Conservation (phyloP, 163 green algal species). For the Scenedesmus sp. region DNA sequence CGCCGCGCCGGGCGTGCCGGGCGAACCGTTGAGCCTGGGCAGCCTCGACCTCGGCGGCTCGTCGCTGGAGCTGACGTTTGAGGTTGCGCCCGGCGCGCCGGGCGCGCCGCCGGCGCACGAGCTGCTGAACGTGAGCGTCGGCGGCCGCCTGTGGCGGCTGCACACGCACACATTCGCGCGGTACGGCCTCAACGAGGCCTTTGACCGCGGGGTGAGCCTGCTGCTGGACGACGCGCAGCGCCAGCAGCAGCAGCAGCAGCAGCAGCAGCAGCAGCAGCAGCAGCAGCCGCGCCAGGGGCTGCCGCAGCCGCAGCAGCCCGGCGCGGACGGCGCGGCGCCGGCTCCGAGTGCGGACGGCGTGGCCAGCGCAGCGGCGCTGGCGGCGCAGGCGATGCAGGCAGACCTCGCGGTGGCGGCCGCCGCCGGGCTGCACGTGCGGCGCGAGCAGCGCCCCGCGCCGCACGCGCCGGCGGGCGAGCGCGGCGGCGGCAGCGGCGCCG, state of each 20-base stretch:
- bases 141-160: constrained; percentile 58
- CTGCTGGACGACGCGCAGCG: constrained; percentile 53
- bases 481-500: too few species aligned
- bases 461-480: too few species aligned
- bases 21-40: constrained; percentile 52
- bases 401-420: constrained; percentile 10
- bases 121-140: constrained; percentile 54
- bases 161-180: constrained; percentile 59
- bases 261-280: background rate
- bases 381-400: constrained; percentile 3
- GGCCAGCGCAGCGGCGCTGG: background rate
- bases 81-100: constrained; percentile 19
- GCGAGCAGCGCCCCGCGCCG: constrained; percentile 4
- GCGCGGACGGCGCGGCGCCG: background rate
- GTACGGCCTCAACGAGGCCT: constrained; percentile 87
- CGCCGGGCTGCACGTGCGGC: background rate
- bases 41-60: constrained; percentile 85
- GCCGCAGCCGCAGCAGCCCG: background rate
- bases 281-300: background rate
- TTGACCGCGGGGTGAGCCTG: constrained; percentile 69
- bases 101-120: background rate
- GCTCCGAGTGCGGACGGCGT: background rate
- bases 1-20: background rate
- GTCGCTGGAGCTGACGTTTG: constrained; percentile 80
- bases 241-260: constrained; percentile 20